Evolutionary conservation across 2,329 filamentous ascomycete species (phyloP), one percentile per base, ranked within the genome.

Genomic region (Alternaria consortialis): DNA sequence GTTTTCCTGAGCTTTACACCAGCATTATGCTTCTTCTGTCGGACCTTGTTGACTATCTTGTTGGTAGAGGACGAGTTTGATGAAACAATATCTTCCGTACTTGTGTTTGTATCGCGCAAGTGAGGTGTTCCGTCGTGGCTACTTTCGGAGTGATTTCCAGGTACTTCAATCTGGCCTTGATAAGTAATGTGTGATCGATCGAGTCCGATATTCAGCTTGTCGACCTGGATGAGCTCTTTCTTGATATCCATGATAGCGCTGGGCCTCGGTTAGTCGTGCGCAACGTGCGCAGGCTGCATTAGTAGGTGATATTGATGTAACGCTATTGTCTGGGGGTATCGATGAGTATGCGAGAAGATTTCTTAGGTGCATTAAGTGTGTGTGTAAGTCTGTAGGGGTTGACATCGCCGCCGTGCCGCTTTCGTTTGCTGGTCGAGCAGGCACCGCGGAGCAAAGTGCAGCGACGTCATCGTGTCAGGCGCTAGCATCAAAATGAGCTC

Each of bases 211-310:
- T 62, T 12, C 6, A 29, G 7, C 9, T 54, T 51, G 25, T 64
- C 51, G 2, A 66, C 52, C n/a, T 60, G 47, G 4, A 61, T 13
- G 51, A 68, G 15, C 67, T 80, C 25, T 71, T 80, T 42, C n/a
- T 59, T 12, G 13, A 47, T 43, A 40, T 44, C 44, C 57, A 60
- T 58, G 75, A 79, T 39, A 23, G 37, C 53, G 43, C 20, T 42
- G 25, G 7, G 13, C 32, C 27, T 42, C 27, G 29, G 23, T 55
- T 20, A 32, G 32, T 55, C 5, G 12, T 8, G 9, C 32, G 42
- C 46, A 20, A 4, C 31, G 46, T 50, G 32, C 32, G 46, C 20
- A 27, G 46, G 46, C 46, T 37, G 23, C 20, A 37, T 50, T 50
- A 36, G 31, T 23, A 50, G 8, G 20, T 36, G 15, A 25, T 8